Evolutionary conservation across 2,329 filamentous ascomycete genomes (phyloP).

Genomic region (Chaetomiaceae sp.): DNA sequence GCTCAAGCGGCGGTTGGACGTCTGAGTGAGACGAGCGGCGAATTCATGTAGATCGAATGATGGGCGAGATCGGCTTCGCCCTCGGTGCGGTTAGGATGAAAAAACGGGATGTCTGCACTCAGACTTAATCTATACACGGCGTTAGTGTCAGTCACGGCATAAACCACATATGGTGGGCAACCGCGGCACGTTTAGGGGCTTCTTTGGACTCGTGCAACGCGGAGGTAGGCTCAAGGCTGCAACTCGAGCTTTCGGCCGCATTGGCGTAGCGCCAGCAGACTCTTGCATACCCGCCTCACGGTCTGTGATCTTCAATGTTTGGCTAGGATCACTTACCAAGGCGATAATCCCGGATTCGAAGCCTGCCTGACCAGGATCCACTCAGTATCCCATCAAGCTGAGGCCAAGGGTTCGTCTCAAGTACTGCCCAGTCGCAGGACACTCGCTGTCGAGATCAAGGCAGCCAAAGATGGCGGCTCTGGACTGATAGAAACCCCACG

Average conservation of each 20-base stretch:
- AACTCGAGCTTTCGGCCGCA: slow-evolving; percentile 14
- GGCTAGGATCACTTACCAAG: slow-evolving; percentile 1
- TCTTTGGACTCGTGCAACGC: slow-evolving; percentile 1
- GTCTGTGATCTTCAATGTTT: not conserved
- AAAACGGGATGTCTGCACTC: not conserved
- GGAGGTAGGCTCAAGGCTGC: slow-evolving; percentile 1
- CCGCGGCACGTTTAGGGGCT: not conserved
- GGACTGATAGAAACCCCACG: slow-evolving; percentile 1
- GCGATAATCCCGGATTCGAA: not conserved
- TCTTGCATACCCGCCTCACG: not conserved
- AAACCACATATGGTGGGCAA: not conserved
- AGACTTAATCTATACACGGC: not conserved
- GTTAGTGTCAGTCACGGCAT: not conserved
- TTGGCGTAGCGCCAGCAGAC: not conserved
- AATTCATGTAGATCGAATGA: not conserved
- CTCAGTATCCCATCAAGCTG: slow-evolving; percentile 7
- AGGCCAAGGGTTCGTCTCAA: slow-evolving; percentile 11
- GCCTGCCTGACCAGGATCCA: not conserved
- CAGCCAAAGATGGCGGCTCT: not conserved
- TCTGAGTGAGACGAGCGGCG: not conserved
- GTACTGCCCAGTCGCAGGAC: not conserved
- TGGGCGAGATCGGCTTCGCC: not conserved
- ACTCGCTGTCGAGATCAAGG: not conserved
- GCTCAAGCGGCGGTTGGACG: not conserved
- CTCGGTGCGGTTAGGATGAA: not conserved